These are phyloP conservation scores for Zygosaccharomyces siamensis DNA, from an alignment of 805 yeast genomes.

Conservation along the genomic window DNA sequence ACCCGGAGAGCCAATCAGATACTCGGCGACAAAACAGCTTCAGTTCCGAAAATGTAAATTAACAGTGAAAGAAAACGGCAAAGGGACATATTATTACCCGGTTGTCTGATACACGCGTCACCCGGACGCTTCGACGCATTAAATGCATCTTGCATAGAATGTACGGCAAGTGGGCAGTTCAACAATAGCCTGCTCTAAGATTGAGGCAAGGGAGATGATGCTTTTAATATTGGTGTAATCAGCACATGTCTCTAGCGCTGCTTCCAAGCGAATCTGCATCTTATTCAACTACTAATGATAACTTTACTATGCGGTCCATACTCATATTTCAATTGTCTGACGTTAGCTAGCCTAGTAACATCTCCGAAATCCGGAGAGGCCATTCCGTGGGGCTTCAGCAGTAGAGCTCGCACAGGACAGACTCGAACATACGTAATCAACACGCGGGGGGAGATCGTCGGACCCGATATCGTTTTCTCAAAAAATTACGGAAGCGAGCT, in stretches of 20 bases:
- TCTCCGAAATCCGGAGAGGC: constrained; percentile 4
- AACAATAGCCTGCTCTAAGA: too few species aligned
- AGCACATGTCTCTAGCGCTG: too few species aligned
- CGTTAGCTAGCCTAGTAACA: not conserved
- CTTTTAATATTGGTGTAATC: too few species aligned
- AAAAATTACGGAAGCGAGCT: constrained; percentile 7
- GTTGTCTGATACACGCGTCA: not conserved
- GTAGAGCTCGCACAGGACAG: not conserved
- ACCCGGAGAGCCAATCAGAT: constrained; percentile 6
- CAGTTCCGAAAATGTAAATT: not conserved
- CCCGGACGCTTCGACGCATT: too few species aligned
- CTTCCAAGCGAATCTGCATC: too few species aligned
- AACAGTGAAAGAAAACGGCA: not conserved
- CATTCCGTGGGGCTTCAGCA: not conserved
- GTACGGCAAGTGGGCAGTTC: too few species aligned
- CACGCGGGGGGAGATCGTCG: not conserved
- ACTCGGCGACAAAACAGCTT: constrained; percentile 3
- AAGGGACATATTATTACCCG: constrained; percentile 2
- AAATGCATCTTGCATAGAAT: too few species aligned
- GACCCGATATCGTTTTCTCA: not conserved
- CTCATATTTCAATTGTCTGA: not conserved
- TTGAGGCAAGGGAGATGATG: too few species aligned
- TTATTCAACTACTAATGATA: not conserved
- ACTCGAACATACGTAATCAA: not conserved
- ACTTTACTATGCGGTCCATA: not conserved